These are phyloP conservation scores for Ustilago cynodontis DNA, from an alignment of 1,284 basidiomycete genomes.

Conservation along the genomic window DNA sequence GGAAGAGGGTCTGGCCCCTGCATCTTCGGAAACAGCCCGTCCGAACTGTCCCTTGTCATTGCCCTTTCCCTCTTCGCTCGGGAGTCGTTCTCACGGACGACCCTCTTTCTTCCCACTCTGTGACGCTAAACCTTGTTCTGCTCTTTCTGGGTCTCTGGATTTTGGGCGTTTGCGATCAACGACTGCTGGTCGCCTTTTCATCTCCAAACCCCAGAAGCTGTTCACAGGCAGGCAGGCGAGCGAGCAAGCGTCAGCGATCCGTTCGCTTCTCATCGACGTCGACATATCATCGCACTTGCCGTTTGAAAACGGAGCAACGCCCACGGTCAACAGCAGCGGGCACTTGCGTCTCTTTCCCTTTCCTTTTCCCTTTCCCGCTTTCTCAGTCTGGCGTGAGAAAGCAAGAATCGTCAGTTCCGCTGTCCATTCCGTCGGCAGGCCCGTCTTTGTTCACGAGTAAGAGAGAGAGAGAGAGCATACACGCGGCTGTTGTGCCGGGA, in stretches of 20 bases:
- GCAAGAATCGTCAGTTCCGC: background rate
- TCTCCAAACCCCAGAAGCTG: background rate
- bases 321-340: background rate
- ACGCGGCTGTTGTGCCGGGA: background rate
- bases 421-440: background rate
- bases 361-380: background rate
- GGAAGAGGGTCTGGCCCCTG: slow-evolving; percentile 1
- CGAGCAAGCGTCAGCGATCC: no score
- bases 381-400: slow-evolving; percentile 1
- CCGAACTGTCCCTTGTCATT: background rate
- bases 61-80: background rate
- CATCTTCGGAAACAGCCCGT: background rate
- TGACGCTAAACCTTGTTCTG: no score
- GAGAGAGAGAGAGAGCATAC: background rate
- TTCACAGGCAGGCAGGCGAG: background rate
- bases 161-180: background rate
- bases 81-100: background rate
- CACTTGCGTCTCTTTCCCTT: background rate
- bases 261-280: no score
- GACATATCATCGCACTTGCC: background rate
- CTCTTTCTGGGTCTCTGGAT: background rate
- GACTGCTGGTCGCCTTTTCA: background rate
- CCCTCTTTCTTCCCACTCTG: background rate
- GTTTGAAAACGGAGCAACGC: background rate
- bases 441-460: background rate